Conservation (phyloP, 108 stramenopile species). For the Skeletonema marinoi region DNA sequence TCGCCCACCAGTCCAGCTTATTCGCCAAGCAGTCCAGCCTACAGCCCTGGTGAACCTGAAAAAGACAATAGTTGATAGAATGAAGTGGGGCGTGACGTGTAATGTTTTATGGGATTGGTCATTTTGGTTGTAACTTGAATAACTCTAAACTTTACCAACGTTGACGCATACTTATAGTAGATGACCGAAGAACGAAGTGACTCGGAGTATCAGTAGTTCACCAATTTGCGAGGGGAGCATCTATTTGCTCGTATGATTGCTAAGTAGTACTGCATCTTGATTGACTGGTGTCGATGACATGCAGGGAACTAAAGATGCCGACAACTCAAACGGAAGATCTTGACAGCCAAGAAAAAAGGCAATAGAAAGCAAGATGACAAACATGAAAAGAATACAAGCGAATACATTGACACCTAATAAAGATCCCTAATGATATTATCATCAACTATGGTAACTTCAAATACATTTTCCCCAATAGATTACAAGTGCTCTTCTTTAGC, state of each 20-base stretch:
- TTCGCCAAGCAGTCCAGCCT: constrained; percentile 81
- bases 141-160: neutral
- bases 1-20: constrained; percentile 87
- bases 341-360: too few species aligned
- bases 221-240: too few species aligned
- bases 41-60: constrained; percentile 68
- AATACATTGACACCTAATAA: neutral
- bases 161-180: neutral
- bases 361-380: too few species aligned
- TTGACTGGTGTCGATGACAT: too few species aligned
- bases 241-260: too few species aligned
- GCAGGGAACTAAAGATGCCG: too few species aligned
- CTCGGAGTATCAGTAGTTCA: neutral
- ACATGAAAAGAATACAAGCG: too few species aligned
- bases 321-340: too few species aligned
- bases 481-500: neutral
- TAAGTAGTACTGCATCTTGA: too few species aligned
- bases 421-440: neutral
- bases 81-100: neutral
- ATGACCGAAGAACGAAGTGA: neutral
- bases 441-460: neutral
- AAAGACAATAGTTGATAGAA: neutral
- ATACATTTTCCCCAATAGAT: neutral
- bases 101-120: neutral
- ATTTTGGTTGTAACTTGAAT: neutral